Conservation (phyloP, 2,329 filamentous ascomycete genomes). For the Ceratocystis eucalypticola region DNA sequence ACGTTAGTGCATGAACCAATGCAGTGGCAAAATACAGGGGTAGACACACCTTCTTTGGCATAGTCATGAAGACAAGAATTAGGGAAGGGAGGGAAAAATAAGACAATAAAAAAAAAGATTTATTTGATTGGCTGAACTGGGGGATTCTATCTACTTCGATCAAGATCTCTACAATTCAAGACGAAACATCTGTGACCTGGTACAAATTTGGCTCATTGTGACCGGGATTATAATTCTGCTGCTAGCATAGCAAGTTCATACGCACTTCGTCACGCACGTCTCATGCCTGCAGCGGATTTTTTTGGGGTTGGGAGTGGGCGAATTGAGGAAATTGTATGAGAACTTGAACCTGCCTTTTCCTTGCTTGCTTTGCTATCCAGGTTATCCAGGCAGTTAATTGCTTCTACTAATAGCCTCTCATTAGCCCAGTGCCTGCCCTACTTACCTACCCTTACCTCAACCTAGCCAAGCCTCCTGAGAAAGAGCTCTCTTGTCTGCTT, state of each 20-base stretch:
- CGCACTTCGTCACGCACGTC: background rate
- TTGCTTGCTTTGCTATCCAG: background rate
- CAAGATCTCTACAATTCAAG: constrained; percentile 9
- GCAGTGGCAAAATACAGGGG: background rate
- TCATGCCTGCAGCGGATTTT: background rate
- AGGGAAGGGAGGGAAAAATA: background rate
- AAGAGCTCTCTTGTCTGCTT: background rate
- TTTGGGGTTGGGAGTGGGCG: background rate
- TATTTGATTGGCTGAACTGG: constrained; percentile 1
- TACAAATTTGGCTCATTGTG: background rate
- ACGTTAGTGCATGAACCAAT: background rate
- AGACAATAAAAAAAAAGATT: background rate
- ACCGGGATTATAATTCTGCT: background rate
- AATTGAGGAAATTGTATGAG: background rate
- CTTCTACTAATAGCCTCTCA: background rate
- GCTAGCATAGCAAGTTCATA: background rate
- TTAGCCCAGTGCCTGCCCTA: background rate
- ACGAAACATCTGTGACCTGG: constrained; percentile 10
- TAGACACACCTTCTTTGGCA: background rate
- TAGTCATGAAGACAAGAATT: background rate
- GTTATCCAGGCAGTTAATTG: background rate
- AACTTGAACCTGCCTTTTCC: background rate
- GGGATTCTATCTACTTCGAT: constrained; percentile 13
- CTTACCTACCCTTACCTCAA: background rate
- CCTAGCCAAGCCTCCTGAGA: background rate